A percentile compares a stretch with the other conserved stretches of the same genome.
Conservation (phyloP, 805 yeast genomes). For the Clavispora santaluciae region DNA sequence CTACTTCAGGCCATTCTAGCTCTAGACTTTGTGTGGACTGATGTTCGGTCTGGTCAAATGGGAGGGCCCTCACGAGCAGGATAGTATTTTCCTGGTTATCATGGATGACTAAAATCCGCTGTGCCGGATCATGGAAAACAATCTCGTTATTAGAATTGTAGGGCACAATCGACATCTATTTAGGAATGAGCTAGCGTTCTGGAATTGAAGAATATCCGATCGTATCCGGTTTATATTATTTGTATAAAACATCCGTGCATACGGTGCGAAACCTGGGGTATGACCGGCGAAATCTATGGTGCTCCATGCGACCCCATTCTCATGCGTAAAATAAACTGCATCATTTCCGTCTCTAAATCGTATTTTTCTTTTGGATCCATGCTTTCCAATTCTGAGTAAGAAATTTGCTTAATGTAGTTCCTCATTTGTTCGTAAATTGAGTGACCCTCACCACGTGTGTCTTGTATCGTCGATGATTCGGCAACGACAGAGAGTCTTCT, state of each 20-base stretch:
- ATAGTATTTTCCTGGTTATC: conserved; percentile 27
- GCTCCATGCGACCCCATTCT: conserved; percentile 8
- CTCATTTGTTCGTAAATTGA: not conserved
- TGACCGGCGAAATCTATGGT: not conserved
- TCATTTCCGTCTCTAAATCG: conserved; percentile 29
- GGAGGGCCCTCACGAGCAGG: not conserved
- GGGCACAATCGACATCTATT: conserved; percentile 34
- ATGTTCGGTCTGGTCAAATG: not conserved
- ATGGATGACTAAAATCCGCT: conserved; percentile 32
- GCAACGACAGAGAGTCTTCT: not conserved
- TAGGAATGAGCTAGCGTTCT: not conserved
- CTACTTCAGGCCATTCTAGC: not conserved
- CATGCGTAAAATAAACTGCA: conserved; percentile 32
- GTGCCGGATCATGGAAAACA: conserved; percentile 32
- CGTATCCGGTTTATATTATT: not conserved
- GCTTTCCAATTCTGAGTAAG: conserved; percentile 12
- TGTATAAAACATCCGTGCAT: conserved; percentile 1
- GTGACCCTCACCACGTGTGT: too few relatives aligned
- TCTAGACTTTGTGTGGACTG: too few relatives aligned
- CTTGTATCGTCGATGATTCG: not conserved
- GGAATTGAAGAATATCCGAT: not conserved
- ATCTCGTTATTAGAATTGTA: conserved; percentile 27
- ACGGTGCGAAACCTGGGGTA: conserved; percentile 4
- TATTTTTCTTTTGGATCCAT: conserved; percentile 16
- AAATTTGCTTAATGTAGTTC: not conserved